phyloP scores from a whole-genome alignment of 2,329 filamentous ascomycete genomes.

The Cercospora beticola region DNA sequence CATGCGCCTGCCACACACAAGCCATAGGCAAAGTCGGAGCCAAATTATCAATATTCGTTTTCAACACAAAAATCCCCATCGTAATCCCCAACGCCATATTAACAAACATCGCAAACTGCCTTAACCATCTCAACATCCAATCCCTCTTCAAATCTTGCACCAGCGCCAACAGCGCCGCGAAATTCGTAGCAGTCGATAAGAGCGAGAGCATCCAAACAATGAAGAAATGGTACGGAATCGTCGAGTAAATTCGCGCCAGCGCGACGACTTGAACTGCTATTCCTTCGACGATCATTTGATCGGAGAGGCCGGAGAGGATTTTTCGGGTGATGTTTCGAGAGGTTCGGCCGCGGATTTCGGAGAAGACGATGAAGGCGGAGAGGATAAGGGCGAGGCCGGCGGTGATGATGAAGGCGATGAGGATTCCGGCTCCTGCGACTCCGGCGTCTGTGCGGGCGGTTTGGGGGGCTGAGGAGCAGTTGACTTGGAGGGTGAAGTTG shows the following conservation, averaged over 20 bases:
- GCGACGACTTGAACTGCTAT: constrained; percentile 67
- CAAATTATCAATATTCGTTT: constrained; percentile 54
- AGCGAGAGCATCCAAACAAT: constrained; percentile 68
- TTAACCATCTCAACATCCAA: constrained; percentile 65
- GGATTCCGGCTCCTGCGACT: constrained; percentile 59
- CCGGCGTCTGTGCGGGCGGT: constrained; percentile 54
- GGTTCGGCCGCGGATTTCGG: constrained; percentile 51
- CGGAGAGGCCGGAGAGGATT: constrained; percentile 63
- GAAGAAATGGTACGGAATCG: constrained; percentile 70
- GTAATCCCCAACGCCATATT: constrained; percentile 61
- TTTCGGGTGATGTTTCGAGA: constrained; percentile 59
- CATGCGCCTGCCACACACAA: constrained; percentile 57
- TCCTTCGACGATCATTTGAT: constrained; percentile 68
- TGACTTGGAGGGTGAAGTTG: constrained; percentile 24
- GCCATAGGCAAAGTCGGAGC: constrained; percentile 58
- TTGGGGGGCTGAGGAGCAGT: constrained; percentile 49
- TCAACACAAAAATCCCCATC: constrained; percentile 58
- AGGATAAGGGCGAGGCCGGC: constrained; percentile 58
- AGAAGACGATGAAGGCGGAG: constrained; percentile 57
- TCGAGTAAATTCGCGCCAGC: constrained; percentile 57
- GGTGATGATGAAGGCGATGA: constrained; percentile 67
- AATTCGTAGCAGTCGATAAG: constrained; percentile 65
- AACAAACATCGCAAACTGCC: constrained; percentile 65
- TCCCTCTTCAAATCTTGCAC: constrained; percentile 66
- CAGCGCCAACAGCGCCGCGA: constrained; percentile 63